Conservation (phyloP, 805 yeast species). For the Schwanniomyces occidentalis region DNA sequence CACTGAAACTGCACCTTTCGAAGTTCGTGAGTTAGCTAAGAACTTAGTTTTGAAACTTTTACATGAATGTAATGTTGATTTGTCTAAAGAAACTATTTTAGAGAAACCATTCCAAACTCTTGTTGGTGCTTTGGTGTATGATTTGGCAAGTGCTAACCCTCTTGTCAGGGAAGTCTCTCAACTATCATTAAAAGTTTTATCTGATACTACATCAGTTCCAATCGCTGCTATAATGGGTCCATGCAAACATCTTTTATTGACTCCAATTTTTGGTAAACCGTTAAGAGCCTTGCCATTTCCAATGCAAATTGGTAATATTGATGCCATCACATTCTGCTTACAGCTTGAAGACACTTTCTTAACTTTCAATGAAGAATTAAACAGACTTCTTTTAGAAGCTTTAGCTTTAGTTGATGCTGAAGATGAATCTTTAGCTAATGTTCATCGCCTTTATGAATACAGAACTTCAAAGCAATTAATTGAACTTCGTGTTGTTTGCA, state of each 20-base stretch:
- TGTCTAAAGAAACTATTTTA: constrained; percentile 60
- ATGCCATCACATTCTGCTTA: constrained; percentile 91
- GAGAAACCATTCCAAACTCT: constrained; percentile 78
- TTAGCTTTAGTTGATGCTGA: constrained; percentile 96
- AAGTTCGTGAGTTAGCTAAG: constrained; percentile 72
- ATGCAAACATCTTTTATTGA: constrained; percentile 76
- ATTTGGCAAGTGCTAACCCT: constrained; percentile 84
- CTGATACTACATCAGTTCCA: constrained; percentile 69
- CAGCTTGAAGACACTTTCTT: constrained; percentile 78
- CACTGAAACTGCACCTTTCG: constrained; percentile 81
- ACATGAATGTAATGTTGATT: constrained; percentile 59
- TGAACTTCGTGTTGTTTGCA: constrained; percentile 86
- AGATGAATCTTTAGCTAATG: constrained; percentile 89
- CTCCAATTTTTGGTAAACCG: constrained; percentile 97
- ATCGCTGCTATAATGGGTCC: constrained; percentile 76
- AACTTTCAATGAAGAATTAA: constrained; percentile 85
- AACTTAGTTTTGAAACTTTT: constrained; percentile 64
- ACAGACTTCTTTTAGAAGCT: constrained; percentile 83
- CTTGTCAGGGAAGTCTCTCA: constrained; percentile 83
- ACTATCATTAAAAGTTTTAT: constrained; percentile 61
- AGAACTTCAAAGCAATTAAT: constrained; percentile 86
- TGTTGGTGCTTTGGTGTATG: constrained; percentile 88
- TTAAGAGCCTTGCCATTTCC: constrained; percentile 95
- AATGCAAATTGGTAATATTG: constrained; percentile 98
- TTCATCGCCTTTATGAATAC: constrained; percentile 81